These are phyloP conservation scores for Tricholoma terreum DNA, from an alignment of 768 basidiomycete species.

Conservation along the genomic window DNA sequence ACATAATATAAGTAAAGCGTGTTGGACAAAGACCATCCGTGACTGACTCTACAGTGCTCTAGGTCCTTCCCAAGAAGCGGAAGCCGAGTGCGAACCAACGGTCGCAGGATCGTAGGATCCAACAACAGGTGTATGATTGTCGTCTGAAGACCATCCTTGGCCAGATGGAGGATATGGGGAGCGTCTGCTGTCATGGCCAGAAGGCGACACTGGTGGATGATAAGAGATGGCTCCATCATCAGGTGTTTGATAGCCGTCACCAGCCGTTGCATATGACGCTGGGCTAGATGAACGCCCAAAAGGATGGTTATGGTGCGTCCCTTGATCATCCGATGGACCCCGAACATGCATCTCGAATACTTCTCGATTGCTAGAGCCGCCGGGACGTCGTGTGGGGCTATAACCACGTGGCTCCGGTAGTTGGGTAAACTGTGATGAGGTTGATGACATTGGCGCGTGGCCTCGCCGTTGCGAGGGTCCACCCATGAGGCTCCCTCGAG, in stretches of 20 bases:
- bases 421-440: conserved; percentile 18
- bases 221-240: conserved; percentile 19
- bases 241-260: conserved; percentile 38
- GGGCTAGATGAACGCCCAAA: conserved; percentile 35
- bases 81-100: conserved; percentile 9
- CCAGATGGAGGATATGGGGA: not conserved
- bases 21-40: not conserved
- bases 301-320: conserved; percentile 10
- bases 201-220: not conserved
- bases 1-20: not conserved
- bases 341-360: conserved; percentile 40
- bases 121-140: conserved; percentile 21
- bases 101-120: conserved; percentile 1
- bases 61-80: conserved; percentile 38
- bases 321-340: conserved; percentile 24
- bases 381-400: conserved; percentile 10
- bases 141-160: conserved; percentile 24
- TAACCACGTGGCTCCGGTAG: conserved; percentile 6
- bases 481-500: conserved; percentile 35
- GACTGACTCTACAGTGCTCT: conserved; percentile 35
- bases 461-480: conserved; percentile 20
- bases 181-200: conserved; percentile 12
- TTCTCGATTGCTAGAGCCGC: conserved; percentile 7
- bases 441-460: conserved; percentile 25
- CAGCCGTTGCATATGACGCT: conserved; percentile 43